Evolutionary conservation across 805 yeast species (phyloP).

Genomic region (Starmerella stigmatis): DNA sequence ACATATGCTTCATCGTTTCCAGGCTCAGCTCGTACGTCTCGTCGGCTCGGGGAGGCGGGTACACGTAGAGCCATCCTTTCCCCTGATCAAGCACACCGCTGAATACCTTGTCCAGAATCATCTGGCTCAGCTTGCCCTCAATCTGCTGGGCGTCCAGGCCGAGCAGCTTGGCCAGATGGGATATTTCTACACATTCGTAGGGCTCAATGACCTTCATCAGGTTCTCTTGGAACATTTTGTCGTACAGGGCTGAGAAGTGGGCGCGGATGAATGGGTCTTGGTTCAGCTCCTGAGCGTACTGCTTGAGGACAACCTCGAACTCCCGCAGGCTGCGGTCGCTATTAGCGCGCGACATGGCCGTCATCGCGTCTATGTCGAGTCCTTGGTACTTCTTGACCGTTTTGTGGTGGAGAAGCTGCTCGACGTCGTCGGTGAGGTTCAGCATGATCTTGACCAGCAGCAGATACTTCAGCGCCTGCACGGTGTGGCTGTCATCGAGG

Average conservation of each 20-base stretch:
- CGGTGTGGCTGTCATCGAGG: conserved; percentile 42
- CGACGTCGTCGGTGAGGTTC: conserved; percentile 75
- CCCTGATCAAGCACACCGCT: conserved; percentile 97
- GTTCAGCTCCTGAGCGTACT: conserved; percentile 60
- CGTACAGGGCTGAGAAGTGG: conserved; percentile 87
- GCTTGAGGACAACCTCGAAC: conserved; percentile 70
- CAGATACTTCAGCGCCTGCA: conserved; percentile 83
- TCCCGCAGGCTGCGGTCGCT: conserved; percentile 82
- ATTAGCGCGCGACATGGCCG: conserved; percentile 81
- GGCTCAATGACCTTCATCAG: conserved; percentile 92
- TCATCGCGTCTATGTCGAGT: conserved; percentile 89
- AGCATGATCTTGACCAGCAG: conserved; percentile 87
- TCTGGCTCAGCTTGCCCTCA: conserved; percentile 88
- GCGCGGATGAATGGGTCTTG: conserved; percentile 81
- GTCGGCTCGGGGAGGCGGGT: conserved; percentile 80
- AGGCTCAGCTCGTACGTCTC: conserved; percentile 80
- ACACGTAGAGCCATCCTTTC: conserved; percentile 90
- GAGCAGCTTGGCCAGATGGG: conserved; percentile 75
- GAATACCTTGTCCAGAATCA: conserved; percentile 92
- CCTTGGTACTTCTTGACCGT: conserved; percentile 63
- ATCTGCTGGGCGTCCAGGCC: conserved; percentile 81
- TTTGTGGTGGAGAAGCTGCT: conserved; percentile 65
- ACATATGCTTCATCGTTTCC: conserved; percentile 77
- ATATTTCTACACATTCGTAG: conserved; percentile 86
- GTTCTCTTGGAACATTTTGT: conserved; percentile 84